phyloP scores from a whole-genome alignment of 441 rosid genomes.

The Gossypium schwendimanii region DNA sequence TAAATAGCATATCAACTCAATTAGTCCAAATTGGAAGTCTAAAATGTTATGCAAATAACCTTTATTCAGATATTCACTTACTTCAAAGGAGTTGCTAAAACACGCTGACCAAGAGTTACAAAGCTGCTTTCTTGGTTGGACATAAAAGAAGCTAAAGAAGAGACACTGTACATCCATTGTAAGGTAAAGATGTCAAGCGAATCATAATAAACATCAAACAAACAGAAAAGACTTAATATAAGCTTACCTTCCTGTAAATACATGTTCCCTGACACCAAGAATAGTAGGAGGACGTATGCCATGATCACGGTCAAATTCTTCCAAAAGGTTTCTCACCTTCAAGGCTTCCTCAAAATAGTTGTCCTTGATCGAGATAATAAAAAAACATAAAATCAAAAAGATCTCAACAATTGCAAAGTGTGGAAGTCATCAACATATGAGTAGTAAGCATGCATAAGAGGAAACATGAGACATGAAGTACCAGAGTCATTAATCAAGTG shows the following conservation, averaged over 20 bases:
- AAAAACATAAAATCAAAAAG: not conserved
- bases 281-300: conserved; percentile 88
- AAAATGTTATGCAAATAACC: conserved; percentile 6
- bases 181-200: not conserved
- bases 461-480: not conserved
- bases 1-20: conserved; percentile 13
- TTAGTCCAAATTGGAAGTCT: conserved; percentile 3
- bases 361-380: conserved; percentile 39
- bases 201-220: not conserved
- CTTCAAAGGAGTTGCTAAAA: conserved; percentile 91
- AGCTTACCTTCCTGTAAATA: conserved; percentile 89
- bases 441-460: not conserved
- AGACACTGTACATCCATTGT: conserved; percentile 60
- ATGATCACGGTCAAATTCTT: conserved; percentile 75
- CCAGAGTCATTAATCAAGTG: not conserved
- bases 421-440: not conserved
- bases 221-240: conserved; percentile 10
- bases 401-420: not conserved
- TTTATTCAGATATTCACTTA: conserved; percentile 32
- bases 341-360: conserved; percentile 98
- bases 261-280: conserved; percentile 97
- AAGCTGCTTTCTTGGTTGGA: conserved; percentile 94
- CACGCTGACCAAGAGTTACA: conserved; percentile 97
- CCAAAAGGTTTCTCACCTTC: conserved; percentile 95
- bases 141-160: conserved; percentile 95